Evolutionary conservation across 1,284 basidiomycete genomes (phyloP).

Genomic region (Xerocomus minutiporus): DNA sequence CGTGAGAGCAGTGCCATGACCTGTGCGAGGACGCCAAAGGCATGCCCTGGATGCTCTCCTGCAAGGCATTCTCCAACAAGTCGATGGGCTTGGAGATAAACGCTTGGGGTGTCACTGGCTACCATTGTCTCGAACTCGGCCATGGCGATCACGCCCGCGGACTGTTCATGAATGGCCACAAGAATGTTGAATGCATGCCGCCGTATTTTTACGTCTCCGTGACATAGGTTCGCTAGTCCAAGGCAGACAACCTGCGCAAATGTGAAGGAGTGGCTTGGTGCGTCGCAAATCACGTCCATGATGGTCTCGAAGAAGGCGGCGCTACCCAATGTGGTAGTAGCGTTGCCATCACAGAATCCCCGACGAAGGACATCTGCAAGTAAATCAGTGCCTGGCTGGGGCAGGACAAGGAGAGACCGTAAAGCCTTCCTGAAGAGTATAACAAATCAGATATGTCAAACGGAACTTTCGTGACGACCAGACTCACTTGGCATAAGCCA

Average conservation of each 20-base stretch:
- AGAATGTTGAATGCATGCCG: slow-evolving; percentile 77
- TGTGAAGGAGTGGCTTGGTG: slow-evolving; percentile 56
- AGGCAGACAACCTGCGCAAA: slow-evolving; percentile 80
- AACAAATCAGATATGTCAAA: slow-evolving; percentile 9
- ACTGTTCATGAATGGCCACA: slow-evolving; percentile 68
- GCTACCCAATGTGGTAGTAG: slow-evolving; percentile 39
- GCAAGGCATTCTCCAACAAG: slow-evolving; percentile 77
- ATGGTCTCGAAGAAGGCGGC: slow-evolving; percentile 73
- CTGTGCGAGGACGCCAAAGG: slow-evolving; percentile 67
- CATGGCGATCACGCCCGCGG: slow-evolving; percentile 57
- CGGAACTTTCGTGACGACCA: not conserved
- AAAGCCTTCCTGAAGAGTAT: slow-evolving; percentile 64
- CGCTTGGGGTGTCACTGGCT: slow-evolving; percentile 67
- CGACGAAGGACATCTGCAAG: slow-evolving; percentile 69
- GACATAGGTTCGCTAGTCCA: slow-evolving; percentile 81
- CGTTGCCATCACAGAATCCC: slow-evolving; percentile 61
- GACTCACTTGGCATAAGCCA: slow-evolving; percentile 59
- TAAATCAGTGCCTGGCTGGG: slow-evolving; percentile 57
- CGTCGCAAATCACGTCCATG: slow-evolving; percentile 65
- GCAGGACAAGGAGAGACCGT: slow-evolving; percentile 63
- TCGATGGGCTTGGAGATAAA: slow-evolving; percentile 79
- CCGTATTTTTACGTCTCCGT: slow-evolving; percentile 65
- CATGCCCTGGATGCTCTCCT: slow-evolving; percentile 71
- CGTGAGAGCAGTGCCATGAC: slow-evolving; percentile 72
- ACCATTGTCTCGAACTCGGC: slow-evolving; percentile 75